A percentile compares a stretch with the other conserved stretches of the same genome.
Conservation (phyloP, 371 early-diverging fungal species). For the Mortierella sp. region DNA sequence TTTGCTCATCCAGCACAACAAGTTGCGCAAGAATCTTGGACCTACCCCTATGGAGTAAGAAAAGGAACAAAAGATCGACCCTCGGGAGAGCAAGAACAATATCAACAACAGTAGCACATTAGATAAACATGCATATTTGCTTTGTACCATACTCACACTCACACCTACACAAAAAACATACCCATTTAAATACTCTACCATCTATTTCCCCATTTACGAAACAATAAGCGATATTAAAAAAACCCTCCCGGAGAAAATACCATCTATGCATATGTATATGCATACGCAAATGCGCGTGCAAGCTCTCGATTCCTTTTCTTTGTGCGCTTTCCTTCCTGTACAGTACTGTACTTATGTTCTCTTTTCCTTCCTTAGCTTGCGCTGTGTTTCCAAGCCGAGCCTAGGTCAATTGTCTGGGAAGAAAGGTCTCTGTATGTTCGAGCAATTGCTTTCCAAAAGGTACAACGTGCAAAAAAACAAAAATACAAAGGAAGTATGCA, state of each 20-base stretch:
- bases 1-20: constrained; percentile 60
- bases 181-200: neutral
- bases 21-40: constrained; percentile 42
- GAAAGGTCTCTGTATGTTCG: too few species aligned
- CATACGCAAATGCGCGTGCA: neutral
- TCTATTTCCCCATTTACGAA: neutral
- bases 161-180: neutral
- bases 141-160: constrained; percentile 8
- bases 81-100: neutral
- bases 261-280: neutral
- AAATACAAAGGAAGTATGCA: neutral
- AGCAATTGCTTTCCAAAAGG: neutral
- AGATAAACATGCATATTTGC: neutral
- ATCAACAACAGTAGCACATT: neutral
- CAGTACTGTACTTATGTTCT: too few species aligned
- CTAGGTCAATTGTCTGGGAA: too few species aligned
- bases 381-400: too few species aligned
- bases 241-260: neutral
- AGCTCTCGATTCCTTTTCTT: too few species aligned
- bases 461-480: neutral
- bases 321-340: too few species aligned
- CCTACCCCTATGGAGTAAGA: constrained; percentile 43
- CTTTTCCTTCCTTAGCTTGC: too few species aligned
- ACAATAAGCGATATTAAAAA: neutral
- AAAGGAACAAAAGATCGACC: neutral